Percentiles rank a stretch among this genome's conserved stretches.
phyloP scores from a whole-genome alignment of 208 protist species.

The Leishmania arabica region DNA sequence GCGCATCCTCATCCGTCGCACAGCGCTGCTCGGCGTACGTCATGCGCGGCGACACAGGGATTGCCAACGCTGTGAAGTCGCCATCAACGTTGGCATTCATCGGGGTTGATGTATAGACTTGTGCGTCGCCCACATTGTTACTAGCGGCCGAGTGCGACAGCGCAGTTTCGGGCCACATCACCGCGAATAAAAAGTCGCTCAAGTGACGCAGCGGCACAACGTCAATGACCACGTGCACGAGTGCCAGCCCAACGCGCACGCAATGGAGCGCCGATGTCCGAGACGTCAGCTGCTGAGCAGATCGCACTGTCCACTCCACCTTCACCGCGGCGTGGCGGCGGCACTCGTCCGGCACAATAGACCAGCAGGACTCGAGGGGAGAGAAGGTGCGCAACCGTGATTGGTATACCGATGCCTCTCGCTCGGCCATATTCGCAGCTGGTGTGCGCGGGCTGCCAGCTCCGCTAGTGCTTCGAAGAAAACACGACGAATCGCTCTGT shows the following conservation, averaged over 20 bases:
- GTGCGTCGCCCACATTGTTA: neutral
- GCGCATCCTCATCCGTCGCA: constrained; percentile 5
- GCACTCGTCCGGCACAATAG: constrained; percentile 30
- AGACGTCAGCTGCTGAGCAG: constrained; percentile 16
- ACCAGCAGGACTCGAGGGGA: constrained; percentile 34
- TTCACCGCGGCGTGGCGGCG: constrained; percentile 13
- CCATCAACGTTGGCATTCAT: neutral
- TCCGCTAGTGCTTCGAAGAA: neutral
- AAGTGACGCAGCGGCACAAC: constrained; percentile 26
- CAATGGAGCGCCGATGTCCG: constrained; percentile 15
- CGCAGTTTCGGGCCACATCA: constrained; percentile 17
- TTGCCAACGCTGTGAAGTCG: constrained; percentile 18
- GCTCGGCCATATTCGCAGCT: neutral
- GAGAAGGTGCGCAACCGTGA: constrained; percentile 1
- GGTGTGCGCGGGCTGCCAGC: neutral
- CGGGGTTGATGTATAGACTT: neutral
- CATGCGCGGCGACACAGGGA: constrained; percentile 4
- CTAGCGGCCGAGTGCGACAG: neutral
- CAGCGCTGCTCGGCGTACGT: constrained; percentile 27
- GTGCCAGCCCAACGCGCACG: constrained; percentile 7
- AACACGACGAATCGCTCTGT: neutral
- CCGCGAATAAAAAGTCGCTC: constrained; percentile 26
- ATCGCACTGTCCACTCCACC: constrained; percentile 21
- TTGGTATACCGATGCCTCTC: neutral
- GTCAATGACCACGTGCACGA: constrained; percentile 18